Base-by-base conservation (phyloP, 1,284 basidiomycete species). In the Fomitiporia mediterranea region DNA sequence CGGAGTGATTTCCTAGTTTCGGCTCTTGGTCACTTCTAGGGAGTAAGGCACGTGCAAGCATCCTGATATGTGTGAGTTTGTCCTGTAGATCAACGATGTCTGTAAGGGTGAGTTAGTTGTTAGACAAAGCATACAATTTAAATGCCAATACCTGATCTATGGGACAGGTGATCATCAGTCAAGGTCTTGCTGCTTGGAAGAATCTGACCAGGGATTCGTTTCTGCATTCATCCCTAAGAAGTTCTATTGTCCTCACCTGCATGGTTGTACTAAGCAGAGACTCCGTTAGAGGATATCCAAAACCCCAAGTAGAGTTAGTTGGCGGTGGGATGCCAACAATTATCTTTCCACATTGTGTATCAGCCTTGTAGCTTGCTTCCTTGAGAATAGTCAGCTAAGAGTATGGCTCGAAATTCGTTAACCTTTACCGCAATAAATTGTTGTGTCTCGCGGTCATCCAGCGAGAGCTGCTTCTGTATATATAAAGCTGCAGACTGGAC, bases 381-480 rank as follows among this genome's bases (percentile, higher is more conserved):
- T 81, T 43, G 21, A 32, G 37, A 11, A 1, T 40, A 25, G 15
- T 38, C 32, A n/a, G 32, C 25, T 42, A 34, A 52, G 11, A 37
- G 49, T 39, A 7, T 39, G 15, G 21, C n/a, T 47, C 15, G 2
- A 7, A 51, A 15, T 11, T 37, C n/a, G 37, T 0, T 17, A 15
- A 21, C 3, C 17, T 38, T 9, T 53, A 78, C 79, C 65, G 76
- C 78, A 7, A 81, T 69, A 53, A 80, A 80, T 59, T 81, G 77
- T 62, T 81, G 80, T 2, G 73, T 65, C 56, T 75, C 70, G 4
- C 57, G 65, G 30, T 80, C 74, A 3, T 71, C 68, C 4, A 81
- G 67, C 39, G 65, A 64, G 19, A 77, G 59, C 54, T 81, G 79
- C 17, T 70, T 70, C 53, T 78, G 75, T 6, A 78, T 66, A 51